Percentiles rank a stretch among this genome's conserved stretches.
These are phyloP conservation scores for Sclerotinia glacialis DNA, from an alignment of 2,329 filamentous ascomycete genomes.

Conservation along the genomic window DNA sequence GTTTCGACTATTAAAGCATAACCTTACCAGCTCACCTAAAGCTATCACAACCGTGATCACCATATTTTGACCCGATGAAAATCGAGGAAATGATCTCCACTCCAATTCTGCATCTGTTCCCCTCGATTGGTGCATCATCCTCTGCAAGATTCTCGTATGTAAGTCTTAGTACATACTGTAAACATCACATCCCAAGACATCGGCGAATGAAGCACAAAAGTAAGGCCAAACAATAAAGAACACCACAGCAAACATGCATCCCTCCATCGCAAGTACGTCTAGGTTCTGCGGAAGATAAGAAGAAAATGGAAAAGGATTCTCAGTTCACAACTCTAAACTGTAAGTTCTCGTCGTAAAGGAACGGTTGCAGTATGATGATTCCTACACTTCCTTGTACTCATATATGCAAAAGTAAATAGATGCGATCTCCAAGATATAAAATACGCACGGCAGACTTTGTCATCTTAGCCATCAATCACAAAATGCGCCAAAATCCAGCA, in stretches of 20 bases:
- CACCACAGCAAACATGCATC: not conserved
- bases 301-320: not conserved
- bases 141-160: not conserved
- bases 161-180: not conserved
- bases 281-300: not conserved
- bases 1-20: not conserved
- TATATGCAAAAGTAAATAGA: not conserved
- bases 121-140: not conserved
- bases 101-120: not conserved
- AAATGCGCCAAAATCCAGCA: not conserved
- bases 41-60: not conserved
- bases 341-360: not conserved
- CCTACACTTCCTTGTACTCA: not conserved
- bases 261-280: constrained; percentile 1
- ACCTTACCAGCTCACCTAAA: not conserved
- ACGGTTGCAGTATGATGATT: not conserved
- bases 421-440: not conserved
- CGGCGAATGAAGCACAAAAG: not conserved
- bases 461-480: not conserved
- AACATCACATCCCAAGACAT: not conserved
- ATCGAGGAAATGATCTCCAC: not conserved
- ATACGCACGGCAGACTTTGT: not conserved
- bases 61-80: not conserved
- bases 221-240: not conserved
- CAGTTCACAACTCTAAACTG: constrained; percentile 3